Conservation (phyloP, 208 protist species). For the Jaenimonas drosophilae region DNA sequence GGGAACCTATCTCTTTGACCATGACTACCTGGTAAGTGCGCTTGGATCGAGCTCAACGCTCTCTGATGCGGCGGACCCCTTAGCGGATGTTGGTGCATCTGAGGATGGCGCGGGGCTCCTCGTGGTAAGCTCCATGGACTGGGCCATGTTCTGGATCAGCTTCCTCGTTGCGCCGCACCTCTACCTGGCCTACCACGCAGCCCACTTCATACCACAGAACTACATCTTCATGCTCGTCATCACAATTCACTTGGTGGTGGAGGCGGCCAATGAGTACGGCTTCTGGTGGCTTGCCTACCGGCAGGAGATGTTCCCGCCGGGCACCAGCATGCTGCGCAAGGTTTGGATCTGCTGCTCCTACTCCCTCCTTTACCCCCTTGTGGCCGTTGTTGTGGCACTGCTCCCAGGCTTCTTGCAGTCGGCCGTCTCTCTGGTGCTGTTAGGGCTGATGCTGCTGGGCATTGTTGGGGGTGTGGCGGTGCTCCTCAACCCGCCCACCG, state of each 20-base stretch:
- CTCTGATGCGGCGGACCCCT: too few relatives aligned
- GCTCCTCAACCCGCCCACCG: neutral
- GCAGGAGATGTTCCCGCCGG: slow-evolving; percentile 13
- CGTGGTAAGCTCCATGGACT: too few relatives aligned
- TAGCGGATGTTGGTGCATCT: too few relatives aligned
- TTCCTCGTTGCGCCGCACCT: slow-evolving; percentile 28
- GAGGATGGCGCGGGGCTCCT: too few relatives aligned
- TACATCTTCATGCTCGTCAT: slow-evolving; percentile 35
- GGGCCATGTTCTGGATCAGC: slow-evolving; percentile 20
- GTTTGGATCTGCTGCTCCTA: slow-evolving; percentile 21
- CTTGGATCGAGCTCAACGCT: neutral
- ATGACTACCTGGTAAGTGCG: slow-evolving; percentile 8
- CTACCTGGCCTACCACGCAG: slow-evolving; percentile 24
- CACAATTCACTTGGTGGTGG: slow-evolving; percentile 28
- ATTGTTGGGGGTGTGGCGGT: slow-evolving; percentile 5
- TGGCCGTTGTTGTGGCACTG: slow-evolving; percentile 14
- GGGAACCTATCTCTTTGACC: slow-evolving; percentile 24
- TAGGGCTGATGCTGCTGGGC: slow-evolving; percentile 12
- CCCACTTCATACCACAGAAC: slow-evolving; percentile 16
- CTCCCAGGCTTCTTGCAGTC: slow-evolving; percentile 28
- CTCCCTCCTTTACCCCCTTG: slow-evolving; percentile 18
- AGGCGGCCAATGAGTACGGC: slow-evolving; percentile 25
- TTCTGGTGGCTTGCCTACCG: slow-evolving; percentile 18
- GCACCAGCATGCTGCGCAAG: slow-evolving; percentile 7
- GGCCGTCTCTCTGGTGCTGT: slow-evolving; percentile 7